phyloP scores from a whole-genome alignment of 192 early-diverging fungal species.

The Radiomyces spectabilis region DNA sequence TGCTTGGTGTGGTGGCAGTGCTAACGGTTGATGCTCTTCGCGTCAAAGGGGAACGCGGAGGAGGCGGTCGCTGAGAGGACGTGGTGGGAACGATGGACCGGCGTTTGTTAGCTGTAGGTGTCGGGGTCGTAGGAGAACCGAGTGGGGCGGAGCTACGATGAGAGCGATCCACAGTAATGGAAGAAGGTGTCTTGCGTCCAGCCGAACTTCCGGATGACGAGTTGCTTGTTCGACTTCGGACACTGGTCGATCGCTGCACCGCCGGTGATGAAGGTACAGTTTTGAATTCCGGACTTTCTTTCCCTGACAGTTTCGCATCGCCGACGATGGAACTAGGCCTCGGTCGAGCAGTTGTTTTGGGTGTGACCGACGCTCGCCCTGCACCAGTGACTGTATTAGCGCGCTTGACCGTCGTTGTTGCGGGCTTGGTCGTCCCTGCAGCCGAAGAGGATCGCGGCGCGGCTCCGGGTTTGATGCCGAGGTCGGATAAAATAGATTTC shows the following conservation, averaged over 20 bases:
- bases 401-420: too few species aligned
- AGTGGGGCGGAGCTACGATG: not conserved
- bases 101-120: not conserved
- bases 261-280: too few species aligned
- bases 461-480: constrained; percentile 7
- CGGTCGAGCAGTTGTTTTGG: too few species aligned
- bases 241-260: not conserved
- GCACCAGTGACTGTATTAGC: too few species aligned
- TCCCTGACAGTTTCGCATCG: too few species aligned
- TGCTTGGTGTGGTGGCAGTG: not conserved
- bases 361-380: too few species aligned
- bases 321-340: too few species aligned
- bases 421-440: not conserved
- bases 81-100: not conserved
- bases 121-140: not conserved
- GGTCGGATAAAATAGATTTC: constrained; percentile 1
- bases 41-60: not conserved
- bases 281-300: too few species aligned
- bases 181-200: not conserved
- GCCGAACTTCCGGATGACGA: not conserved
- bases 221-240: not conserved
- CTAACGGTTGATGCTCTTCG: not conserved
- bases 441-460: not conserved
- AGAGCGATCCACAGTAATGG: not conserved
- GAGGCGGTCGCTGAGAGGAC: too few species aligned